A percentile compares a stretch with the other conserved stretches of the same genome.
These are phyloP conservation scores for Sungouiozyma ichnusensis DNA, from an alignment of 805 yeast species.

Conservation along the genomic window DNA sequence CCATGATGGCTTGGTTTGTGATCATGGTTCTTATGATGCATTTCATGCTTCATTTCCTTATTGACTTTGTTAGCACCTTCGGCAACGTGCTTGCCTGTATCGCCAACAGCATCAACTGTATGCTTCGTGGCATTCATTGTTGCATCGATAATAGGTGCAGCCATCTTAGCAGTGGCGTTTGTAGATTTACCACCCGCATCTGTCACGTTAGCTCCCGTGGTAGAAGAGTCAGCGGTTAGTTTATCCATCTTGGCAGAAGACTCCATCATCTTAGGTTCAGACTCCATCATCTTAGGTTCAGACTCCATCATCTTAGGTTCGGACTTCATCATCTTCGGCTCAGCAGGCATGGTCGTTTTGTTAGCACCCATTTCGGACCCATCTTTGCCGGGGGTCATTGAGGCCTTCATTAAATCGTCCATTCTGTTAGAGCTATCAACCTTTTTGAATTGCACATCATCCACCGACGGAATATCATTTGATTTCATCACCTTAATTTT, in stretches of 20 bases:
- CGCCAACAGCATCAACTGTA: neutral
- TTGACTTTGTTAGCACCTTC: neutral
- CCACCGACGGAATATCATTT: neutral
- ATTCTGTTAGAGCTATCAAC: neutral
- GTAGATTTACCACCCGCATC: neutral
- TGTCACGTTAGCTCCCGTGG: neutral
- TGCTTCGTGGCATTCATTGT: neutral
- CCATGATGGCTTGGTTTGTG: neutral
- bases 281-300: no score
- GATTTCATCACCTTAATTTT: neutral
- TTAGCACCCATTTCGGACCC: neutral
- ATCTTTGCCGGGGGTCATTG: neutral
- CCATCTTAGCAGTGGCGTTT: neutral
- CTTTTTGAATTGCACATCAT: neutral
- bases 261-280: no score
- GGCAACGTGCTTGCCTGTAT: neutral
- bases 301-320: no score
- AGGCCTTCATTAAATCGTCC: neutral
- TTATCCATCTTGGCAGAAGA: neutral
- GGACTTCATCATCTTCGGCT: neutral
- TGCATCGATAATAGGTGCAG: neutral
- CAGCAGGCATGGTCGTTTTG: neutral
- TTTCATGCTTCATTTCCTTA: neutral
- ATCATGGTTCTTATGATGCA: neutral
- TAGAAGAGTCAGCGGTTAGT: neutral